Evolutionary conservation across 805 yeast genomes (phyloP), one percentile per base, ranked within the genome.

Genomic region (Kodamaea hsintzibuensis): DNA sequence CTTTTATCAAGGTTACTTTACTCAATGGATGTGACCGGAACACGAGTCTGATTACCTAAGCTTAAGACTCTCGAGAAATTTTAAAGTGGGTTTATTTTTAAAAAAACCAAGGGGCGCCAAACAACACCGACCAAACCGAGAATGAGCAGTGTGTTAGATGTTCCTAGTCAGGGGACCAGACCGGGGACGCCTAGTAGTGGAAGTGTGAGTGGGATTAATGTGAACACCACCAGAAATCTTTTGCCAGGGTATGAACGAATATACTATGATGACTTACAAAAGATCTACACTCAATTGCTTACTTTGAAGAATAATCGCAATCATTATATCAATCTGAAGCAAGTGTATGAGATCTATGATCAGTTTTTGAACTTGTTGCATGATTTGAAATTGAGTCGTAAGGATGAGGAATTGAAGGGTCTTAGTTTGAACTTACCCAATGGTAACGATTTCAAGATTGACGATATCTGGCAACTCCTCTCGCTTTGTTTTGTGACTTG

Each of bases 401-500:
- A 76, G 64, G 74, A 75, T 59, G 72, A 76, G 55, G 80, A 73
- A 56, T 62, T 70, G 56, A 70, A 68, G 55, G 76, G 76, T 44
- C 65, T 68, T 56, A 67, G 68, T 39, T 60, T 74, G 49, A 61
- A 57, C 27, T 62, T 72, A 56, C 82, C 83, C 47, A 81, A 79
- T 57, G 67, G 70, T 56, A 90, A 89, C 13, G 97, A 92, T 64
- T 76, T 83, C 8, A 79, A 89, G 9, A 77, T 90, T 43, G 98
- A 92, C 68, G 98, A 92, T 63, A 89, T 89, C 18, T 91, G 93
- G 78, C 97, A 93, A 69, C 73, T 95, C 47, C 73, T 93, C 45
- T 88, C 96, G 12, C 77, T 95, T 50, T 88, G 95, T 60, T 90
- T 92, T 69, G 82, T 93, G 64, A 90, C 98, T 1, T 95, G 96